A percentile compares a stretch with the other conserved stretches of the same genome.
phyloP scores from a whole-genome alignment of 129 eudicot genomes.

The Tagetes patula region DNA sequence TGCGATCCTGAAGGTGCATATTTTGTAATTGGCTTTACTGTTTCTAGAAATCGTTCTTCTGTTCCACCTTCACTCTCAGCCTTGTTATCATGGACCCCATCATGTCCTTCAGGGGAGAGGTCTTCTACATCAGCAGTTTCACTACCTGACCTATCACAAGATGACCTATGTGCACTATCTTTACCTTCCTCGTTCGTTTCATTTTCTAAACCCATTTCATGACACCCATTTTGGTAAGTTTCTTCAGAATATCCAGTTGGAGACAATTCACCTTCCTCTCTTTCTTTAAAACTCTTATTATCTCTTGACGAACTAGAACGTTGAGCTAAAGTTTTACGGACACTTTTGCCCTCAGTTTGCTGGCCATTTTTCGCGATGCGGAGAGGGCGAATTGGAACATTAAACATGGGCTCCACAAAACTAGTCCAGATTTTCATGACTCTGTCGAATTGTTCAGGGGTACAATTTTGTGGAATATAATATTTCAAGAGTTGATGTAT shows the following conservation, averaged over 20 bases:
- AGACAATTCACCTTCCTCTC: slow-evolving; percentile 92
- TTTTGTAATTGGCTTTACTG: slow-evolving; percentile 64
- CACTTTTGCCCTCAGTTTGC: slow-evolving; percentile 38
- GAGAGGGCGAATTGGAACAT: slow-evolving; percentile 58
- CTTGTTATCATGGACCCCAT: slow-evolving; percentile 51
- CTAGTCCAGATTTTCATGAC: slow-evolving; percentile 86
- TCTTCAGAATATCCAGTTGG: slow-evolving; percentile 56
- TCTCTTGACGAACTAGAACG: slow-evolving; percentile 37
- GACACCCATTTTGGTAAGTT: slow-evolving; percentile 25
- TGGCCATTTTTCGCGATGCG: slow-evolving; percentile 34
- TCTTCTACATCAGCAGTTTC: slow-evolving; percentile 77
- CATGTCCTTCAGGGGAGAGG: slow-evolving; percentile 61
- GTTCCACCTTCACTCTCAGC: slow-evolving; percentile 88
- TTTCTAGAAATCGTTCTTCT: slow-evolving; percentile 52
- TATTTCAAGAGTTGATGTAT: slow-evolving; percentile 73
- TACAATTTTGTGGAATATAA: slow-evolving; percentile 72
- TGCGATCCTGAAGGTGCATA: slow-evolving; percentile 36
- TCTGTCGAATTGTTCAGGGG: slow-evolving; percentile 68
- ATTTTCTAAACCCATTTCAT: slow-evolving; percentile 36
- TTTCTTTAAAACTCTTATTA: slow-evolving; percentile 42
- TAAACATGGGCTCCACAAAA: slow-evolving; percentile 76
- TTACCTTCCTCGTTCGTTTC: slow-evolving; percentile 58
- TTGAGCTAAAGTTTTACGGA: slow-evolving; percentile 30
- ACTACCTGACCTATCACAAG: slow-evolving; percentile 60
- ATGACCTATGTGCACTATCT: slow-evolving; percentile 67